phyloP scores from a whole-genome alignment of 371 early-diverging fungal species.

The Rhizopus microsporus region DNA sequence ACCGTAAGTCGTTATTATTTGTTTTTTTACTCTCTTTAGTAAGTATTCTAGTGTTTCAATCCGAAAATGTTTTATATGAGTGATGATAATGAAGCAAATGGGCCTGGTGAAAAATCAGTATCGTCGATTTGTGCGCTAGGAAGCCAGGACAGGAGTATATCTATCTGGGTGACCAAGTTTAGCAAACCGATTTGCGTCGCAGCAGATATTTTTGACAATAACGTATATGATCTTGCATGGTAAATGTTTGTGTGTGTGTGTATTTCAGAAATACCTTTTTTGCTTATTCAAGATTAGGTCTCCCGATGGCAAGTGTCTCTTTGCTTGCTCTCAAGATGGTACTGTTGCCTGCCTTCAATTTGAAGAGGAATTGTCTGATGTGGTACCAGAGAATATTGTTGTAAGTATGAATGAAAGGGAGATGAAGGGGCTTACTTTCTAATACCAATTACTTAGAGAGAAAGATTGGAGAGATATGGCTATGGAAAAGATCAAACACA shows the following conservation, averaged over 20 bases:
- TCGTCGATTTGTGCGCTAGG: constrained; percentile 85
- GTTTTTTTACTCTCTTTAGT: neutral
- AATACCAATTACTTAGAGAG: neutral
- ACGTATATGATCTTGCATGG: constrained; percentile 90
- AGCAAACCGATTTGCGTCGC: constrained; percentile 76
- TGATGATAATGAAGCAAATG: constrained; percentile 12
- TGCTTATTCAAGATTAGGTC: constrained; percentile 41
- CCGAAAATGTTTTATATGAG: constrained; percentile 71
- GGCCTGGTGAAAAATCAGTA: constrained; percentile 23
- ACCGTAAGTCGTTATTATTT: constrained; percentile 58
- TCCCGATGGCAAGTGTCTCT: constrained; percentile 75
- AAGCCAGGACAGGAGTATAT: constrained; percentile 88
- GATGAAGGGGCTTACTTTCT: neutral
- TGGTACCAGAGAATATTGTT: constrained; percentile 62
- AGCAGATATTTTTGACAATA: constrained; percentile 78
- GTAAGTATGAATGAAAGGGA: constrained; percentile 15
- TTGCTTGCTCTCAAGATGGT: constrained; percentile 94
- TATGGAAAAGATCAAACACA: constrained; percentile 61
- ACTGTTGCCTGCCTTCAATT: constrained; percentile 78
- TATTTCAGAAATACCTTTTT: neutral
- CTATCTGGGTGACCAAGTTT: constrained; percentile 86
- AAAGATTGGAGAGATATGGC: constrained; percentile 69
- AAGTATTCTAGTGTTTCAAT: constrained; percentile 61
- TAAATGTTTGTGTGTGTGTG: constrained; percentile 18
- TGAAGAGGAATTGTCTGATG: constrained; percentile 67